Conservation (phyloP, 768 basidiomycete genomes). For the Hirschioporus abietinus region DNA sequence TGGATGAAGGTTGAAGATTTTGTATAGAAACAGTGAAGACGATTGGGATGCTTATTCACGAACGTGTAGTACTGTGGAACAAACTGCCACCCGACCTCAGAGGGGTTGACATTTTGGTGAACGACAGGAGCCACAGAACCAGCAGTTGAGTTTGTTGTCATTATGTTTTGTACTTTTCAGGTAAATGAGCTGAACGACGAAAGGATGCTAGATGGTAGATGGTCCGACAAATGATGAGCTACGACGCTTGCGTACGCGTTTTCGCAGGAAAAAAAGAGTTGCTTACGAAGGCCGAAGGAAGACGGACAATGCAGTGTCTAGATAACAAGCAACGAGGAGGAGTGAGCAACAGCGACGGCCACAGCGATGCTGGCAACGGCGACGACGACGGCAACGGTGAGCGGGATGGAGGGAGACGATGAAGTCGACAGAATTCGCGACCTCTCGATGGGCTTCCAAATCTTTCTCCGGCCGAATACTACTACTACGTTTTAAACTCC, state of each 20-base stretch:
- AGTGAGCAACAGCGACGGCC: background rate
- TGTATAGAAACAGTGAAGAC: conserved; percentile 98
- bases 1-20: conserved; percentile 97
- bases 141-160: background rate
- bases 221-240: background rate
- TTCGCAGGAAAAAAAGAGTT: background rate
- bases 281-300: background rate
- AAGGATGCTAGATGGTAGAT: background rate
- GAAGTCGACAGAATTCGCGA: background rate
- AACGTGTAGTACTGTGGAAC: conserved; percentile 99
- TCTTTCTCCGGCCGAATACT: background rate
- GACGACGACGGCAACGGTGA: background rate
- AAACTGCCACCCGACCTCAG: conserved; percentile 99
- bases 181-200: background rate
- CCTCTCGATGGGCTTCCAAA: background rate
- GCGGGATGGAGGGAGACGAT: background rate
- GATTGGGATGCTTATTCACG: conserved; percentile 95
- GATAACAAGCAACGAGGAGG: background rate
- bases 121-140: background rate
- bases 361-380: background rate
- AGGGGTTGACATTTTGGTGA: conserved; percentile 71
- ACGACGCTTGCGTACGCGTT: background rate
- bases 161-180: conserved; percentile 1
- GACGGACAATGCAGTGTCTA: background rate
- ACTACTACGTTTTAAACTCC: background rate